phyloP scores from a whole-genome alignment of 139 green algal genomes.

The Astrephomene gubernaculifera region DNA sequence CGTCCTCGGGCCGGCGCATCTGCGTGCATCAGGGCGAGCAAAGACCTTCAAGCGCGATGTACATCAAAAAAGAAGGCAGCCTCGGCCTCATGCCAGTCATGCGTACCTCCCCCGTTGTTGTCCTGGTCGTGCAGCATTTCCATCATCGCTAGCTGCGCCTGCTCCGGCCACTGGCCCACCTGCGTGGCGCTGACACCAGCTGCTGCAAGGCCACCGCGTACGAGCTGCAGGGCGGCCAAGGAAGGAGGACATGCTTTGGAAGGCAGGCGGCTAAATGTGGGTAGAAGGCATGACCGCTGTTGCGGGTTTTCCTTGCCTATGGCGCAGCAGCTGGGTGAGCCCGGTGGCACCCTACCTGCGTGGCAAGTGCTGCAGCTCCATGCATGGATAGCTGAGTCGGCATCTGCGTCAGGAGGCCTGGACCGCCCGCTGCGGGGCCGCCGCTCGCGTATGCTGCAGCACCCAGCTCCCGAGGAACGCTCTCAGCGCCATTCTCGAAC shows the following conservation, averaged over 20 bases:
- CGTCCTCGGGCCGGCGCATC: too few relatives aligned
- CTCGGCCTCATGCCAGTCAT: too few relatives aligned
- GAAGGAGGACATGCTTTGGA: too few relatives aligned
- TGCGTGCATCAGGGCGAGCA: neutral
- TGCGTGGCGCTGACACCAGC: slow-evolving; percentile 1
- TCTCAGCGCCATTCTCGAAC: slow-evolving; percentile 73
- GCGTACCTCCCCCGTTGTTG: too few relatives aligned
- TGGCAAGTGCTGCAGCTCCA: slow-evolving; percentile 27
- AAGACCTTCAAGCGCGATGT: too few relatives aligned
- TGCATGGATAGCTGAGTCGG: slow-evolving; percentile 20
- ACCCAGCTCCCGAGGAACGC: slow-evolving; percentile 61
- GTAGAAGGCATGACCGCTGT: too few relatives aligned
- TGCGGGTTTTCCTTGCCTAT: too few relatives aligned
- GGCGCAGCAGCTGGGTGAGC: too few relatives aligned
- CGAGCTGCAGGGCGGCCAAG: neutral
- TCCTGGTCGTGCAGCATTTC: slow-evolving; percentile 8
- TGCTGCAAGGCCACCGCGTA: neutral
- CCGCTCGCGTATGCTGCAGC: neutral
- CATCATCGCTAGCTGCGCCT: slow-evolving; percentile 1
- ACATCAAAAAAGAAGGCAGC: too few relatives aligned
- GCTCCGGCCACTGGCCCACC: slow-evolving; percentile 6
- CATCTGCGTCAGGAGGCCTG: neutral
- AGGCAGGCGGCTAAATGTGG: too few relatives aligned
- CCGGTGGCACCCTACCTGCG: slow-evolving; percentile 12
- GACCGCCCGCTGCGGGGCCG: neutral